Evolutionary conservation across 202 grass and related monocot species (phyloP).

Genomic region (Schoenoplectus triqueter): DNA sequence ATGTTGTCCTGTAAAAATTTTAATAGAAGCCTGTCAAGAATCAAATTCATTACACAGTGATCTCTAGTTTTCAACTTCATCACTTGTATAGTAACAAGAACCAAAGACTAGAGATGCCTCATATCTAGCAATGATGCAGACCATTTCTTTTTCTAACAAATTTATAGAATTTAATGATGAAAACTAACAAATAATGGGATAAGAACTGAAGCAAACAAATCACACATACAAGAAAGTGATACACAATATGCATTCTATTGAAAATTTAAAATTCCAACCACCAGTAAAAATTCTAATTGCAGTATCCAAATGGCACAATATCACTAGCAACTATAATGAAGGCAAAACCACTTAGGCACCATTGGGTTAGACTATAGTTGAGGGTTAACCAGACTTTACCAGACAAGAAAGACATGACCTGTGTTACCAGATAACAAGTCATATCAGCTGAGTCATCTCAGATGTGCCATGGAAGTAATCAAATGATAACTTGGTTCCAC

Average conservation of each 20-base stretch:
- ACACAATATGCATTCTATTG: not conserved
- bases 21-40: conserved; percentile 12
- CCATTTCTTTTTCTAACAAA: not conserved
- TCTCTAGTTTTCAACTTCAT: not conserved
- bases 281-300: too few relatives aligned
- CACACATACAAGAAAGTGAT: not conserved
- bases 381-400: not conserved
- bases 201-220: conserved; percentile 4
- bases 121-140: not conserved
- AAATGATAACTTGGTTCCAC: not conserved
- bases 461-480: not conserved
- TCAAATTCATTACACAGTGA: not conserved
- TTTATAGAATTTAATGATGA: not conserved
- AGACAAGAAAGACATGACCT: not conserved
- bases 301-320: conserved; percentile 4
- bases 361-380: not conserved
- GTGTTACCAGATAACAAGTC: not conserved
- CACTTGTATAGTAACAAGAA: conserved; percentile 8
- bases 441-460: not conserved
- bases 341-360: not conserved
- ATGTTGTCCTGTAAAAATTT: conserved; percentile 71
- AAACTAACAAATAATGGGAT: conserved; percentile 7
- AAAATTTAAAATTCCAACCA: not conserved
- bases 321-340: not conserved
- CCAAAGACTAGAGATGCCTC: not conserved